Percentiles rank a stretch among this genome's conserved stretches.
Conservation (phyloP, 495 filamentous ascomycete species). For the Neurospora cerealis region DNA sequence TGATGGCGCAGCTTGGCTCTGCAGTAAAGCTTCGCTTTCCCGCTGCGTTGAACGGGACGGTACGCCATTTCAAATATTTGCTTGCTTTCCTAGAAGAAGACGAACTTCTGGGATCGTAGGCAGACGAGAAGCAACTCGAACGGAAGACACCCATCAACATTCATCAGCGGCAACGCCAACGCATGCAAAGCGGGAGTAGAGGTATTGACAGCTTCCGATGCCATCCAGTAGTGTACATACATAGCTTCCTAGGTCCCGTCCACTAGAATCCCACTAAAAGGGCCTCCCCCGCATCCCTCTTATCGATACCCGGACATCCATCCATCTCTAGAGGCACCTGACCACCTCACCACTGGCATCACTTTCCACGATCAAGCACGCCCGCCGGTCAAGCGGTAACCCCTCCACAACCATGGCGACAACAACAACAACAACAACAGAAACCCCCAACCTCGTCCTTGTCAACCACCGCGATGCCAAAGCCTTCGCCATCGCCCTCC, state of each 20-base stretch:
- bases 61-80: background rate
- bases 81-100: background rate
- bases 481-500: conserved; percentile 26
- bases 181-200: background rate
- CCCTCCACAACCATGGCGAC: background rate
- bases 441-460: background rate
- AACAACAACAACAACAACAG: conserved; percentile 8
- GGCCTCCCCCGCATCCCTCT: background rate
- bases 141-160: background rate
- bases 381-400: background rate
- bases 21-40: background rate
- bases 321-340: background rate
- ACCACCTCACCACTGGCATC: background rate
- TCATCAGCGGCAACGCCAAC: background rate
- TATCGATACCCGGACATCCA: background rate
- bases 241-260: background rate
- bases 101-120: background rate
- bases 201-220: background rate
- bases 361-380: background rate
- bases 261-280: background rate
- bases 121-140: background rate
- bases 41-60: background rate
- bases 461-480: conserved; percentile 12
- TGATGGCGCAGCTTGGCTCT: background rate
- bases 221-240: background rate